Base-by-base conservation (phyloP, 257 asterid genomes). In the Apocynum venetum region DNA sequence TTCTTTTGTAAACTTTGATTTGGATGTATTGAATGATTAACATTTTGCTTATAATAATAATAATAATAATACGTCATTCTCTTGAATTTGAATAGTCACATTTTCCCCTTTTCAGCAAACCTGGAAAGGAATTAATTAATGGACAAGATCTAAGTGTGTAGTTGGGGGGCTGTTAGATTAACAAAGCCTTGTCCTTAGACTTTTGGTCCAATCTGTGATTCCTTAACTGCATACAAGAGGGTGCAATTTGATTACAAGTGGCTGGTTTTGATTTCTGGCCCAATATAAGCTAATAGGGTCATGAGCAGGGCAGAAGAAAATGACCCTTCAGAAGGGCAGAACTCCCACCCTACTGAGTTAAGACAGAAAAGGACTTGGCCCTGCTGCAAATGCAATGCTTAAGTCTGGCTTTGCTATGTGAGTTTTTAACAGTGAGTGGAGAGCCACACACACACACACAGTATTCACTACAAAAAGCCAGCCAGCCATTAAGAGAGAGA, bases 261-360 rank as follows among this genome's bases (percentile, higher is more conserved):
- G 61, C 36, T 40, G 53, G 0, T 1, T 36, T 2, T 65, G 48
- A 38, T 65, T 19, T 38, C 25, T 70, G 75, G 70, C 35, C 75
- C 78, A 73, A 65, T 41, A 52, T 41, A 67, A 12, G 31, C 31
- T 25, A 25, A 25, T 25, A 25, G 31, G 31, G 31, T 25, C 31
- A 25, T 25, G 31, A 25, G 31, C 31, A 14, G 31, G 76, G 78
- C 80, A 67, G 59, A 76, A 83, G 94, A 91, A 85, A 89, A 76
- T 77, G 91, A 89, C 94, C 65, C 80, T 81, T 84, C 91, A 80
- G 81, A 85, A 84, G 76, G 38, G 74, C 77, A 75, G 83, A 65
- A 80, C 66, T 80, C 80, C 76, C 84, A 0, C 31, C 31, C 84
- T 82, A 57, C 59, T 55, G 67, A 79, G 68, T 60, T 73, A 76